Evolutionary conservation across 2,329 filamentous ascomycete genomes (phyloP).

Genomic region (Stagonosporopsis cucurbitacearum): DNA sequence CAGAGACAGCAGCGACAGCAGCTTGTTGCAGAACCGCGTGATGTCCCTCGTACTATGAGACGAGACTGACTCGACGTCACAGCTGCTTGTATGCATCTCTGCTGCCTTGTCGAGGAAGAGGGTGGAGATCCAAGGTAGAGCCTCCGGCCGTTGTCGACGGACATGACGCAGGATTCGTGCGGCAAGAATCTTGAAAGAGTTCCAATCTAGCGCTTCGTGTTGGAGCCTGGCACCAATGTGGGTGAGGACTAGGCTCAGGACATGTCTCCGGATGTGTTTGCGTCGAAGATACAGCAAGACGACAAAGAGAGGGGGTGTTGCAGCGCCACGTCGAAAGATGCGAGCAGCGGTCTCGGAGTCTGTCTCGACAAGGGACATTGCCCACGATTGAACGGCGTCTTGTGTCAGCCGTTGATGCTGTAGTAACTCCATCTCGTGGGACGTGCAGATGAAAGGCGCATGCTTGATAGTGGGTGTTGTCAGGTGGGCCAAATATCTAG

Average conservation of each 20-base stretch:
- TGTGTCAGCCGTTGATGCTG: slow-evolving; percentile 24
- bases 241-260: slow-evolving; percentile 33
- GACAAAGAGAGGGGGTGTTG: slow-evolving; percentile 39
- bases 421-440: slow-evolving; percentile 30
- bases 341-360: slow-evolving; percentile 27
- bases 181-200: slow-evolving; percentile 30
- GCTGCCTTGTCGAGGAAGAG: slow-evolving; percentile 35
- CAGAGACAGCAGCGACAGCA: slow-evolving; percentile 57
- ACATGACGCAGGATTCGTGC: slow-evolving; percentile 41
- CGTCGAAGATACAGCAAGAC: slow-evolving; percentile 42
- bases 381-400: slow-evolving; percentile 34
- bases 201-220: slow-evolving; percentile 30
- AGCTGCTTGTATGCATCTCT: slow-evolving; percentile 19
- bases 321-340: slow-evolving; percentile 23
- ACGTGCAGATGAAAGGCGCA: slow-evolving; percentile 22
- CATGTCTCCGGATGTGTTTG: slow-evolving; percentile 28
- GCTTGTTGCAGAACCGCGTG: slow-evolving; percentile 56
- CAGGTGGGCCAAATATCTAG: slow-evolving; percentile 30
- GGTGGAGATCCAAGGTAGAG: slow-evolving; percentile 40
- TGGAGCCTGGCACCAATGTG: slow-evolving; percentile 30
- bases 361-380: slow-evolving; percentile 24
- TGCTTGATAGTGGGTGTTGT: slow-evolving; percentile 12
- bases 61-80: neutral
- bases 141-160: slow-evolving; percentile 39
- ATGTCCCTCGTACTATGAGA: slow-evolving; percentile 25